A percentile compares a stretch with the other conserved stretches of the same genome.
Conservation (phyloP, 1,284 basidiomycete species). For the Anthracocystis setariae region DNA sequence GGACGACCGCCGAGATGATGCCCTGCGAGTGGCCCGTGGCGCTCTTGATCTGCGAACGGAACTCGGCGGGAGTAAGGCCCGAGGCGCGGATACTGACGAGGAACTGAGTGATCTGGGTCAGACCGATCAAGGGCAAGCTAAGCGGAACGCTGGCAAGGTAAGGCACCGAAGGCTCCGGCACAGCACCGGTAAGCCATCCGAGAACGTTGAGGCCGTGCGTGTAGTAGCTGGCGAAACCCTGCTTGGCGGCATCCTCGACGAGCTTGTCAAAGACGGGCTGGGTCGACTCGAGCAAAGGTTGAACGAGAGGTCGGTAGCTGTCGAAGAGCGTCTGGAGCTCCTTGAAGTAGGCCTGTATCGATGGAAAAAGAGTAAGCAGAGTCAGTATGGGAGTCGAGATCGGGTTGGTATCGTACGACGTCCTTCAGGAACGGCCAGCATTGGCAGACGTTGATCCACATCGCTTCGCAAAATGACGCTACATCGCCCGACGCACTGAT, state of each 20-base stretch:
- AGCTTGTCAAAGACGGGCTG: conserved; percentile 68
- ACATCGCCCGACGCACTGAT: no score
- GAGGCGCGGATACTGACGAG: conserved; percentile 80
- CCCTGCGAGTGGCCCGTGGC: conserved; percentile 97
- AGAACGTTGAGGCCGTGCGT: conserved; percentile 82
- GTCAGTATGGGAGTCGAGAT: no score
- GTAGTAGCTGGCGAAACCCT: conserved; percentile 77
- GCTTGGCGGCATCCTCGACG: conserved; percentile 69
- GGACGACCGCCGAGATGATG: conserved; percentile 87
- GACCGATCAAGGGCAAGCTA: conserved; percentile 92
- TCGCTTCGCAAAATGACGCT: no score
- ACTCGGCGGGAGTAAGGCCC: conserved; percentile 80
- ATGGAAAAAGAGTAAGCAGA: no score
- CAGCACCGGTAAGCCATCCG: conserved; percentile 82
- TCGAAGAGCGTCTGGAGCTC: conserved; percentile 92
- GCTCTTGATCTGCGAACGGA: conserved; percentile 80
- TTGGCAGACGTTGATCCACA: no score
- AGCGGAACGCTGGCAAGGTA: conserved; percentile 95
- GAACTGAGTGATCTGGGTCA: conserved; percentile 95
- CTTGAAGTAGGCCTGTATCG: conserved; percentile 82
- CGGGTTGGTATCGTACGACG: no score
- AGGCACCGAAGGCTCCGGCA: conserved; percentile 78
- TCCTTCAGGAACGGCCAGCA: no score
- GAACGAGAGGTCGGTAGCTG: conserved; percentile 86
- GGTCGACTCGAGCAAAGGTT: conserved; percentile 76